These are phyloP conservation scores for Periglandula ipomoeae DNA, from an alignment of 2,329 filamentous ascomycete genomes.

Conservation along the genomic window DNA sequence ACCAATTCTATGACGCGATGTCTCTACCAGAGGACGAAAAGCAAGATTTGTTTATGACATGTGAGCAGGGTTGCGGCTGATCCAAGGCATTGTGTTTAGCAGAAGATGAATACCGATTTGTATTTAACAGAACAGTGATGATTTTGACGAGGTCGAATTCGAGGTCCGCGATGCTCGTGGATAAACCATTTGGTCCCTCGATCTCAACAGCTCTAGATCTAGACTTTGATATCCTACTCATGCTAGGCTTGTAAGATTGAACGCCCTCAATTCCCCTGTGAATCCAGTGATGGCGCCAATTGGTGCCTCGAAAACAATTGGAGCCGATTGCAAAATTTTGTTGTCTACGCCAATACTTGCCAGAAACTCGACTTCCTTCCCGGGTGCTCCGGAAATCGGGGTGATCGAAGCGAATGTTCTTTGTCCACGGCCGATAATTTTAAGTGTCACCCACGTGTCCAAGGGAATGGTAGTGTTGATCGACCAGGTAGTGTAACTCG, in stretches of 20 bases:
- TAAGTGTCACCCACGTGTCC: not conserved
- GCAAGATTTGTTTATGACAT: too few relatives aligned
- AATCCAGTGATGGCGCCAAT: not conserved
- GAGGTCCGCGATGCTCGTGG: too few relatives aligned
- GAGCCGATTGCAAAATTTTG: not conserved
- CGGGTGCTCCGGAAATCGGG: not conserved
- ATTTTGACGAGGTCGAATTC: too few relatives aligned
- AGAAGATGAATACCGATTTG: too few relatives aligned
- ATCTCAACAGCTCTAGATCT: too few relatives aligned
- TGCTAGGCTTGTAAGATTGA: not conserved
- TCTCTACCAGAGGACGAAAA: not conserved
- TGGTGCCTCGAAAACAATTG: constrained; percentile 2
- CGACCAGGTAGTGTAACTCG: not conserved
- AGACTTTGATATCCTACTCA: not conserved
- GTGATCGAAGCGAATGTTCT: not conserved
- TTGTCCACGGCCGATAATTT: not conserved
- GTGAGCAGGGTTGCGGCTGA: too few relatives aligned
- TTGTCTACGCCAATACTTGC: not conserved
- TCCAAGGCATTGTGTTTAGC: too few relatives aligned
- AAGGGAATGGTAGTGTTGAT: not conserved
- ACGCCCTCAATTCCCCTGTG: constrained; percentile 1
- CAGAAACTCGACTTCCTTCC: constrained; percentile 2
- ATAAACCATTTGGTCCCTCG: too few relatives aligned
- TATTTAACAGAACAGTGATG: too few relatives aligned
- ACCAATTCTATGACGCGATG: constrained; percentile 1